These are phyloP conservation scores for Beauveria sp. DNA, from an alignment of 2,329 filamentous ascomycete species.

Conservation along the genomic window DNA sequence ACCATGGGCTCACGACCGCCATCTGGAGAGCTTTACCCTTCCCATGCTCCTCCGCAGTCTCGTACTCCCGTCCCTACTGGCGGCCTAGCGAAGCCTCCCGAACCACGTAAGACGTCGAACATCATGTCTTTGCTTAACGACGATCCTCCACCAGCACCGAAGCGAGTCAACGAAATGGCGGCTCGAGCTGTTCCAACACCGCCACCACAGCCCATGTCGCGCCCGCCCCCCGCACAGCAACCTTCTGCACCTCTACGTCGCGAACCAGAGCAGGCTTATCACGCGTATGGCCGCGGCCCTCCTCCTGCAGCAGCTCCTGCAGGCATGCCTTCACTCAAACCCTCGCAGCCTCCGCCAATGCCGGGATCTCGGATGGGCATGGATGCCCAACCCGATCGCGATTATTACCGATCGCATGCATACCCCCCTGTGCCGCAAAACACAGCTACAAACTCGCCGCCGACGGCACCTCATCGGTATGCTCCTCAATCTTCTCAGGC, in stretches of 20 bases:
- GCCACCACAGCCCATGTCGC: constrained; percentile 39
- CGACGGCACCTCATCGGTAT: constrained; percentile 37
- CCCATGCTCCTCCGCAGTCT: constrained; percentile 23
- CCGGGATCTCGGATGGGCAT: constrained; percentile 34
- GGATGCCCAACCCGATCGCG: constrained; percentile 32
- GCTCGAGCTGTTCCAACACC: constrained; percentile 42
- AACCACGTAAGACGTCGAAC: constrained; percentile 52
- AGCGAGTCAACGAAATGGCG: constrained; percentile 43
- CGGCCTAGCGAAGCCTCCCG: constrained; percentile 34
- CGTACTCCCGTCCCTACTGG: constrained; percentile 20
- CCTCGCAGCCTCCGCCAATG: constrained; percentile 40
- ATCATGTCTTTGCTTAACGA: constrained; percentile 58
- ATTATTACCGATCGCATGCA: constrained; percentile 40
- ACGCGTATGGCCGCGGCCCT: constrained; percentile 32
- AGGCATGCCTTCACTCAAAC: constrained; percentile 49
- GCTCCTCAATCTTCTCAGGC: constrained; percentile 29
- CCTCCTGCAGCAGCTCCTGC: constrained; percentile 28
- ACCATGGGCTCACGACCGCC: constrained; percentile 19
- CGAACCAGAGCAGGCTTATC: constrained; percentile 41
- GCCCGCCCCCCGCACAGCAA: constrained; percentile 31
- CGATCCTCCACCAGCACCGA: constrained; percentile 44
- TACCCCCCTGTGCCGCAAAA: constrained; percentile 28
- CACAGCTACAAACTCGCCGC: constrained; percentile 37
- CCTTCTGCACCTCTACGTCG: constrained; percentile 38
- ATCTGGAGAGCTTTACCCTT: constrained; percentile 23